Conservation (phyloP, 371 early-diverging fungal genomes). For the Apophysomyces trapeziformis region DNA sequence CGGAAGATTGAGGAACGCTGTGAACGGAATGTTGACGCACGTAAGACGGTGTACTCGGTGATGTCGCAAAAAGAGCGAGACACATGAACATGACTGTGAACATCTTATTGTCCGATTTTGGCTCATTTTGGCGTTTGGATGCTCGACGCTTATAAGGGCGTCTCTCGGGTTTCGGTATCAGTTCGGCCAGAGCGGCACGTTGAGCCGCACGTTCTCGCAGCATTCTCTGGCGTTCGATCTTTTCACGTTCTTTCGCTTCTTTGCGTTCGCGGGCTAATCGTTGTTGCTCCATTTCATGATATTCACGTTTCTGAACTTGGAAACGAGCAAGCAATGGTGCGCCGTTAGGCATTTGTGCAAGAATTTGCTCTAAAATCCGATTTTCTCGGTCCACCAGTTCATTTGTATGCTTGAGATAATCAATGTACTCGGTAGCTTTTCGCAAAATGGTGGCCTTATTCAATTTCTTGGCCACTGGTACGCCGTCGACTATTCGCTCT, state of each 20-base stretch:
- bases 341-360: constrained; percentile 59
- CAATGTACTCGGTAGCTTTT: constrained; percentile 87
- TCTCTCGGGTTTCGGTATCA: constrained; percentile 33
- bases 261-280: constrained; percentile 28
- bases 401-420: constrained; percentile 64
- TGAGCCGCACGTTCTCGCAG: constrained; percentile 38
- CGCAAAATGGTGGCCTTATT: constrained; percentile 88
- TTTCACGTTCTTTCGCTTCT: constrained; percentile 30
- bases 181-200: constrained; percentile 34
- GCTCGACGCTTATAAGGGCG: constrained; percentile 29
- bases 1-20: neutral
- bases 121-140: constrained; percentile 2
- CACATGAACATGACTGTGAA: constrained; percentile 20
- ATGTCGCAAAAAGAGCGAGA: constrained; percentile 16
- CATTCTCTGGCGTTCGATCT: constrained; percentile 24
- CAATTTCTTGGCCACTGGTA: constrained; percentile 70
- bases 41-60: neutral
- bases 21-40: neutral
- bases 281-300: constrained; percentile 25
- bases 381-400: constrained; percentile 55
- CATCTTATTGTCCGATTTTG: constrained; percentile 14
- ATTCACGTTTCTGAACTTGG: constrained; percentile 29
- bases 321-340: constrained; percentile 34
- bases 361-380: constrained; percentile 44
- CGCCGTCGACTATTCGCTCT: constrained; percentile 58